phyloP scores from a whole-genome alignment of 148 eudicot species.

The Hydrangea macrophylla region DNA sequence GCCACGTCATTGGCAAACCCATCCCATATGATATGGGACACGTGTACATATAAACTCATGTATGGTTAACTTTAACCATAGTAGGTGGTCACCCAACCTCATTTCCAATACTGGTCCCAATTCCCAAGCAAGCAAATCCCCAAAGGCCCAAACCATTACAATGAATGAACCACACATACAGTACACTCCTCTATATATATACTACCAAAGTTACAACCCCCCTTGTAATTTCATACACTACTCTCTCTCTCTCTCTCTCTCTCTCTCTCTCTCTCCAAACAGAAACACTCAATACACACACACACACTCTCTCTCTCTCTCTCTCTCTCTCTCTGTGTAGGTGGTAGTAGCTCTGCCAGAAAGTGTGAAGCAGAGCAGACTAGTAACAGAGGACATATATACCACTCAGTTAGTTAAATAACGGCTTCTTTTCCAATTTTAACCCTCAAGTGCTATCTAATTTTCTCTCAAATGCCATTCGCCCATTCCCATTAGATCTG shows the following conservation, averaged over 20 bases:
- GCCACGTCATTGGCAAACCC: neutral
- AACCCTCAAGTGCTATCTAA: conserved; percentile 6
- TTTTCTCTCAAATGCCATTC: neutral
- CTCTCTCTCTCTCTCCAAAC: neutral
- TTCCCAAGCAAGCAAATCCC: neutral
- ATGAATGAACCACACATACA: neutral
- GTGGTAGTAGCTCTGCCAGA: neutral
- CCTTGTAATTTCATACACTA: neutral
- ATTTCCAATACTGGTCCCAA: neutral
- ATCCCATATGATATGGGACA: neutral
- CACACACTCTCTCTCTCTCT: neutral
- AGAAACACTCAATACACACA: too few relatives aligned
- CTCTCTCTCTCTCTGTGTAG: neutral
- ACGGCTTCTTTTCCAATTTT: conserved; percentile 26
- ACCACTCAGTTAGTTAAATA: conserved; percentile 19
- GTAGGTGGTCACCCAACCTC: neutral
- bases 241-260: neutral
- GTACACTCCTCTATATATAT: neutral
- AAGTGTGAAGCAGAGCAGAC: neutral
- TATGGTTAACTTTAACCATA: neutral
- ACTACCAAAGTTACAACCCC: neutral
- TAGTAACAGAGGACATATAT: conserved; percentile 1
- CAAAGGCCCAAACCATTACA: too few relatives aligned
- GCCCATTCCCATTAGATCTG: conserved; percentile 1
- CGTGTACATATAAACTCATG: neutral